Evolutionary conservation across 2,329 filamentous ascomycete genomes (phyloP), one percentile per base, ranked within the genome.

Genomic region (Fusarium drepaniforme): DNA sequence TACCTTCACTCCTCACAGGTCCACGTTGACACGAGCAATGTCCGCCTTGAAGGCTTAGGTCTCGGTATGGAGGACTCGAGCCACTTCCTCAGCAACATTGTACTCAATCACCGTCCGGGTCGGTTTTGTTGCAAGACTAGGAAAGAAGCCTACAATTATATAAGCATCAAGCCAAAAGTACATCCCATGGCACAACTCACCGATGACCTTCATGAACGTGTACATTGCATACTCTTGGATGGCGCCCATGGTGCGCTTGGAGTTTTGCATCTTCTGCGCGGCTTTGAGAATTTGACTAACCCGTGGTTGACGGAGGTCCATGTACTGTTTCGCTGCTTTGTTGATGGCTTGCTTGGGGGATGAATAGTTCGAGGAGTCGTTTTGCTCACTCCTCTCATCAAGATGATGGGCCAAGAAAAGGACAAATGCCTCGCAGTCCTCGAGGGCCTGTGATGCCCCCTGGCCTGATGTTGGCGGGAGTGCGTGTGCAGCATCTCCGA

Each of bases 201-300:
- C 66, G 6, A 68, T 64, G 15, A 68, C n/a, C 18, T 46, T 71
- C 66, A 71, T 71, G 30, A 65, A 68, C 5, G 61, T 65, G 25
- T 68, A 71, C 68, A 68, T 71, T 23, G 65, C 23, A 40, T 68
- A 71, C 49, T 71, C 68, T 46, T 71, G 68, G 12, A 71, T 57
- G 2, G 13, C 38, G 11, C 68, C 68, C 66, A 68, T 68, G 11
- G 56, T 62, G 12, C 66, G 60, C 46, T 68, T 71, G 5, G 68
- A 68, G 11, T 25, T 65, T 53, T 68, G 61, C 23, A 68, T 71
- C 35, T 65, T 71, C 38, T 71, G 68, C 4, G 68, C 66, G 3
- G 66, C 68, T 16, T 66, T 57, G n/a, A 71, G 23, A 8, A 68
- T 71, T 11, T 59, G 35, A 1, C 12, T 51, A 35, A 68, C 68